Percentiles rank a stretch among this genome's conserved stretches.
Evolutionary conservation across 23 red algal species (phyloP).

Genomic region (Gracilaria gracilis): DNA sequence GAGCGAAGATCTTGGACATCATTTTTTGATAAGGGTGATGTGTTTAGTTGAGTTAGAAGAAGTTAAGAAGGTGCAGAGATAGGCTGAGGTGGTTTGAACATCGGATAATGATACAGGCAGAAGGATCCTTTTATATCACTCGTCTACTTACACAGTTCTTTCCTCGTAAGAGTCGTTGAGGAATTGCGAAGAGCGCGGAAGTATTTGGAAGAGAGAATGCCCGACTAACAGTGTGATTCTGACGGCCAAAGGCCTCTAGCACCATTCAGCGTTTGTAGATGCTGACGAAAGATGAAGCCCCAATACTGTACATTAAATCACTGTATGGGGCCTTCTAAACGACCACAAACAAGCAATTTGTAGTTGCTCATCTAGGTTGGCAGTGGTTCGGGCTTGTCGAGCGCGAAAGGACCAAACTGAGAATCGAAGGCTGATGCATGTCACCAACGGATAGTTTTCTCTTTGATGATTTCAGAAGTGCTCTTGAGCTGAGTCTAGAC

Average conservation of each 20-base stretch:
- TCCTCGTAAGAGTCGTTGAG: background rate
- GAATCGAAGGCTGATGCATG: background rate
- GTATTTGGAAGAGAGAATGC: too few species aligned
- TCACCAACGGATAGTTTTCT: background rate
- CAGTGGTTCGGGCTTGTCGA: too few species aligned
- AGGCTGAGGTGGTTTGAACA: background rate
- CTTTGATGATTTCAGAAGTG: too few species aligned
- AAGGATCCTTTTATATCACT: background rate
- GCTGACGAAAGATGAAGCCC: too few species aligned
- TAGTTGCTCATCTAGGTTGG: too few species aligned
- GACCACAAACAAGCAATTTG: too few species aligned
- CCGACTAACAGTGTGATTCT: too few species aligned
- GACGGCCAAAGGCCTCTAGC: too few species aligned
- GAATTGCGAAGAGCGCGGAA: background rate
- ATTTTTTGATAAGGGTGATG: conserved; percentile 7
- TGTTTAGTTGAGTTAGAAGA: background rate
- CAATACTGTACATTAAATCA: too few species aligned
- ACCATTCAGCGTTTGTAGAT: too few species aligned
- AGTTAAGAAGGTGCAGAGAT: background rate
- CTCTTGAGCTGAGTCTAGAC: too few species aligned
- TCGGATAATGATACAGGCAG: background rate
- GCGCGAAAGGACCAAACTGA: background rate
- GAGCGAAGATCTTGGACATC: conserved; percentile 61
- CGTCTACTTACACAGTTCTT: background rate
- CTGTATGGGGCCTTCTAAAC: too few species aligned